Base-by-base conservation (phyloP, 176 grass and related monocot genomes). In the Paspalum notatum region DNA sequence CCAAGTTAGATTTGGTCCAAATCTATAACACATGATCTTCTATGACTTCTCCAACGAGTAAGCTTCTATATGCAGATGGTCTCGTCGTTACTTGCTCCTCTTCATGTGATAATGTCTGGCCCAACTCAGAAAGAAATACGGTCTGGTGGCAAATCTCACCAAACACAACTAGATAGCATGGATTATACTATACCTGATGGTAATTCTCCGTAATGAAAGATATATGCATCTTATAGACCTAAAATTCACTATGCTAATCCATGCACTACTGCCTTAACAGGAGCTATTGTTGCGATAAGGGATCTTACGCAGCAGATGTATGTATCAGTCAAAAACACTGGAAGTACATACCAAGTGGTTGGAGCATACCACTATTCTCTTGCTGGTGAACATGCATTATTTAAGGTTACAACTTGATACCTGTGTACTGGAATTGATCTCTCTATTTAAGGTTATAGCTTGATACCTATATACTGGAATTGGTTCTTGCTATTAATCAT, bases 231-330 rank as follows among this genome's bases (percentile, higher is more conserved):
- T 59, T 85, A 24, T 79, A 26, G 7, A 75, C 63, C 75, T 62
- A 77, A 82, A 79, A 75, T 80, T 47, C 8, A n/a, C 45, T 75
- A 9, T 82, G 11, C 32, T 76, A 88, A 85, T 39, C 49, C 50
- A 24, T 37, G 10, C 62, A 59, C 43, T 67, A 53, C 44, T 91
- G 82, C 56, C 57, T 63, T 73, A 85, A 88, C 60, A 95, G 90
- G 93, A 81, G 87, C 93, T 84, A 90, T 95, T 68, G 90, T 95
- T 66, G 82, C 85, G 63, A 81, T 95, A 76, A 86, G 83, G 85
- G 93, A 95, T 88, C 72, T 95, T 83, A 73, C 88, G 59, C 90
- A 92, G 51, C 93, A 95, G 74, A 84, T 92, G 93, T 95, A 95
- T 70, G 80, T 88, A 72, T 85, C 90, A 66, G 63, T 92, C 42